phyloP scores from a whole-genome alignment of 1,284 basidiomycete species.

The Prillingera fragicola region DNA sequence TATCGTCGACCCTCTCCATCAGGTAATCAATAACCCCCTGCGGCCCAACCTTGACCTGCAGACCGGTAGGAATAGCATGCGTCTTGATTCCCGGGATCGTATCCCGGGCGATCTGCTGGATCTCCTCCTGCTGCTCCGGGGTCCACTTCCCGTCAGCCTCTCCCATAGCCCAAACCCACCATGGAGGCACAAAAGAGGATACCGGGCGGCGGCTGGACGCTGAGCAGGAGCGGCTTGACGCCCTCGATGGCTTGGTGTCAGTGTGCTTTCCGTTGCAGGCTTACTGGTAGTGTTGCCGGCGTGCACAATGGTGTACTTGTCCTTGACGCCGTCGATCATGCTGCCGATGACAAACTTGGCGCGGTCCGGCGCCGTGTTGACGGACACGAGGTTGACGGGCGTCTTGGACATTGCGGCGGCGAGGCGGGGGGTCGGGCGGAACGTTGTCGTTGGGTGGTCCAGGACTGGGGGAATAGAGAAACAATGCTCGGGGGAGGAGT shows the following conservation, averaged over 20 bases:
- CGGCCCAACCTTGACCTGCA: slow-evolving; percentile 43
- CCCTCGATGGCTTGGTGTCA: slow-evolving; percentile 35
- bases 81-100: slow-evolving; percentile 46
- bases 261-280: slow-evolving; percentile 1
- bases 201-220: slow-evolving; percentile 37
- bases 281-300: slow-evolving; percentile 42
- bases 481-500: too few species aligned
- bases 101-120: slow-evolving; percentile 39
- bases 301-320: slow-evolving; percentile 41
- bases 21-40: slow-evolving; percentile 42
- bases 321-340: slow-evolving; percentile 42
- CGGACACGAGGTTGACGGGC: slow-evolving; percentile 42
- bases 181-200: slow-evolving; percentile 44
- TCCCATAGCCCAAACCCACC: slow-evolving; percentile 20
- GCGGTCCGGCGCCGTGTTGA: slow-evolving; percentile 45
- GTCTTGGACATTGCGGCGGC: too few species aligned
- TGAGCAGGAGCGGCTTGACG: slow-evolving; percentile 33
- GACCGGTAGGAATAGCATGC: slow-evolving; percentile 41
- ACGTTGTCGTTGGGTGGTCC: too few species aligned
- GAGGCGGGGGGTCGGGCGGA: too few species aligned
- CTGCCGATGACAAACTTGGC: slow-evolving; percentile 41
- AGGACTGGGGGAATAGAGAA: too few species aligned
- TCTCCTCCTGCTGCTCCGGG: slow-evolving; percentile 43
- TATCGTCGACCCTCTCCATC: slow-evolving; percentile 39
- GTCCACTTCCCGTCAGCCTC: slow-evolving; percentile 41